phyloP scores from a whole-genome alignment of 129 eudicot species.

The Flaveria brownii region DNA sequence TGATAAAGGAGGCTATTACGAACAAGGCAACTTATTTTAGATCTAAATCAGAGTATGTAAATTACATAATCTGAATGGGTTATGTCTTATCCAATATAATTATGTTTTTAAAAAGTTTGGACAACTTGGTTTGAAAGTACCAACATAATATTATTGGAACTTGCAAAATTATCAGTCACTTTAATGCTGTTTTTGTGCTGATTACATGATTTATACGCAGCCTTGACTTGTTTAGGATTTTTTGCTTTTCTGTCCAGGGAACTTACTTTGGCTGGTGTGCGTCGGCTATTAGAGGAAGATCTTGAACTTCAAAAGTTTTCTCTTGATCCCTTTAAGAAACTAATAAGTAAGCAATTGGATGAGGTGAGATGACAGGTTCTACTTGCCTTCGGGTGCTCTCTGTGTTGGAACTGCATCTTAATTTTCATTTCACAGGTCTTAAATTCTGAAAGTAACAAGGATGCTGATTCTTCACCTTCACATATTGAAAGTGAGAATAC shows the following conservation, averaged over 20 bases:
- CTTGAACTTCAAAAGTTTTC: slow-evolving; percentile 62
- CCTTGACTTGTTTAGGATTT: background rate
- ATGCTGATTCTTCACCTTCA: slow-evolving; percentile 45
- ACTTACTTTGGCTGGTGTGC: slow-evolving; percentile 65
- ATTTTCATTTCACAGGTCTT: slow-evolving; percentile 47
- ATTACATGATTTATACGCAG: background rate
- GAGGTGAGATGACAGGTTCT: slow-evolving; percentile 50
- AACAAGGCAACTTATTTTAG: slow-evolving; percentile 66
- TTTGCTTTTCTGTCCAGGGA: slow-evolving; percentile 41
- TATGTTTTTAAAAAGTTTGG: background rate
- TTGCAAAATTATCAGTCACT: background rate
- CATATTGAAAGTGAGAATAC: slow-evolving; percentile 43
- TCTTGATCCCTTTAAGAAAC: slow-evolving; percentile 73
- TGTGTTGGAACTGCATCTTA: background rate
- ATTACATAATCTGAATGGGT: background rate
- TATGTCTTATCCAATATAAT: background rate
- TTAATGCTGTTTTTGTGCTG: slow-evolving; percentile 11
- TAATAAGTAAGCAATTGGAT: slow-evolving; percentile 62
- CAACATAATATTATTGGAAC: background rate
- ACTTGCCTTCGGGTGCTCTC: background rate
- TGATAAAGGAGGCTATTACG: slow-evolving; percentile 62
- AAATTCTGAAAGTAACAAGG: slow-evolving; percentile 40
- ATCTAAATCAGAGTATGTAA: slow-evolving; percentile 75
- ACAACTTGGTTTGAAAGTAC: background rate
- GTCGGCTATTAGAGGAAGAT: slow-evolving; percentile 89